A percentile compares a stretch with the other conserved stretches of the same genome.
phyloP scores from a whole-genome alignment of 1,284 basidiomycete genomes.

The Trichosporon coremiiforme region DNA sequence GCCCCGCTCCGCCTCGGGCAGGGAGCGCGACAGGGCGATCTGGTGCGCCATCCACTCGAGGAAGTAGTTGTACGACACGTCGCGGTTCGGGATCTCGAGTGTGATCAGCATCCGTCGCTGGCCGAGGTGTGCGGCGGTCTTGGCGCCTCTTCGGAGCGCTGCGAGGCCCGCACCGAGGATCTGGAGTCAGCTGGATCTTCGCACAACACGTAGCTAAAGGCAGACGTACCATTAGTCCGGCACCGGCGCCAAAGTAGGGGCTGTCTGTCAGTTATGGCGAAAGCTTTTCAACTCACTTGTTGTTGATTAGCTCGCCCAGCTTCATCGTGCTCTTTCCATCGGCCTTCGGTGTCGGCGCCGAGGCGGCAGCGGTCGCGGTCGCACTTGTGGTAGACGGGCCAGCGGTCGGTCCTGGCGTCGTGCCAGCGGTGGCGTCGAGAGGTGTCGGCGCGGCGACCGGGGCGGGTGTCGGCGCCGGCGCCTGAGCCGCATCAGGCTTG shows the following conservation, averaged over 20 bases:
- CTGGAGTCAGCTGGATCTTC: constrained; percentile 57
- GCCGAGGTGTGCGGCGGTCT: constrained; percentile 71
- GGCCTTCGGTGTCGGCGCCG: background rate
- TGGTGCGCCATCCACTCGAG: constrained; percentile 86
- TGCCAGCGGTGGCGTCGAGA: background rate
- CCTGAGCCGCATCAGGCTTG: background rate
- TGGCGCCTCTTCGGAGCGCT: constrained; percentile 69
- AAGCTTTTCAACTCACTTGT: background rate
- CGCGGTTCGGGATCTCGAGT: constrained; percentile 95
- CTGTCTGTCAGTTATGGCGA: constrained; percentile 58
- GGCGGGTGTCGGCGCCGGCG: background rate
- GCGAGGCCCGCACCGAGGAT: constrained; percentile 82
- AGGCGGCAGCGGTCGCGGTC: background rate
- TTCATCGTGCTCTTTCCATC: constrained; percentile 17
- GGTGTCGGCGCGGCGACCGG: background rate
- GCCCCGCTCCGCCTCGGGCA: constrained; percentile 34
- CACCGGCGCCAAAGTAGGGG: constrained; percentile 93
- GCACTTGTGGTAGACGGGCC: background rate
- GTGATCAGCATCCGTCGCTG: constrained; percentile 90
- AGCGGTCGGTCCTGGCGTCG: background rate
- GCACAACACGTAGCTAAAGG: too few species aligned
- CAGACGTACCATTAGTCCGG: constrained; percentile 81
- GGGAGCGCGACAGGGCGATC: constrained; percentile 32
- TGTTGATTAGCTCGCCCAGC: constrained; percentile 12
- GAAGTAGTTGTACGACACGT: constrained; percentile 95